phyloP scores from a whole-genome alignment of 1,284 basidiomycete genomes.

The Taiwanofungus camphoratus region DNA sequence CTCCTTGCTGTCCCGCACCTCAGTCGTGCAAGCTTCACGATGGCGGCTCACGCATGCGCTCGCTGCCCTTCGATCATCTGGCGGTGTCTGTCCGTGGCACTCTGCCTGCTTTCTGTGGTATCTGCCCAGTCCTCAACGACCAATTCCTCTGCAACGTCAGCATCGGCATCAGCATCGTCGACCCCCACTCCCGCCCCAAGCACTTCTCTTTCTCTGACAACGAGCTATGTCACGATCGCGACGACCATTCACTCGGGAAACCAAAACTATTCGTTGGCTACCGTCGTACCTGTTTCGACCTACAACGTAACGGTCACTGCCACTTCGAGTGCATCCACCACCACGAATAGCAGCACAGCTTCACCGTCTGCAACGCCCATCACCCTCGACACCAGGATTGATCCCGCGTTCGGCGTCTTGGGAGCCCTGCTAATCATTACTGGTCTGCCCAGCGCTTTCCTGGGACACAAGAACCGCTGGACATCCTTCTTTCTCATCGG shows the following conservation, averaged over 20 bases:
- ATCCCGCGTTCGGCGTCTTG: constrained; percentile 86
- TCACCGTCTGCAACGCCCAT: constrained; percentile 46
- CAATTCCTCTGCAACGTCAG: constrained; percentile 10
- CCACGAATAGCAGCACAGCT: constrained; percentile 34
- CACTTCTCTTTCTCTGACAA: constrained; percentile 22
- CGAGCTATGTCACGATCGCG: constrained; percentile 28
- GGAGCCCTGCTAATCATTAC: constrained; percentile 86
- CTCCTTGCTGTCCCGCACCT: constrained; percentile 3
- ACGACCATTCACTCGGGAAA: constrained; percentile 42
- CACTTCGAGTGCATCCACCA: constrained; percentile 28
- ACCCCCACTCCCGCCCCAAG: constrained; percentile 13
- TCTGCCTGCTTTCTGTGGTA: constrained; percentile 13
- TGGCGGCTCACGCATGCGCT: constrained; percentile 14
- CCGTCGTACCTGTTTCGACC: constrained; percentile 48
- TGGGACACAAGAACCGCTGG: constrained; percentile 94
- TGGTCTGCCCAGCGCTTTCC: constrained; percentile 84
- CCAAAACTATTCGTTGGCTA: constrained; percentile 42
- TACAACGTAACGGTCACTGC: constrained; percentile 51
- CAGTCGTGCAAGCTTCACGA: constrained; percentile 14
- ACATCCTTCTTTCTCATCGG: constrained; percentile 91
- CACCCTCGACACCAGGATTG: constrained; percentile 68
- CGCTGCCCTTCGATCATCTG: constrained; percentile 14
- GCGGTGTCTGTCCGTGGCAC: constrained; percentile 14
- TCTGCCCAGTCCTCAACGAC: constrained; percentile 13
- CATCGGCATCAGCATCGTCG: constrained; percentile 11